Base-by-base conservation (phyloP, 371 early-diverging fungal species). In the Lichtheimia ornata region DNA sequence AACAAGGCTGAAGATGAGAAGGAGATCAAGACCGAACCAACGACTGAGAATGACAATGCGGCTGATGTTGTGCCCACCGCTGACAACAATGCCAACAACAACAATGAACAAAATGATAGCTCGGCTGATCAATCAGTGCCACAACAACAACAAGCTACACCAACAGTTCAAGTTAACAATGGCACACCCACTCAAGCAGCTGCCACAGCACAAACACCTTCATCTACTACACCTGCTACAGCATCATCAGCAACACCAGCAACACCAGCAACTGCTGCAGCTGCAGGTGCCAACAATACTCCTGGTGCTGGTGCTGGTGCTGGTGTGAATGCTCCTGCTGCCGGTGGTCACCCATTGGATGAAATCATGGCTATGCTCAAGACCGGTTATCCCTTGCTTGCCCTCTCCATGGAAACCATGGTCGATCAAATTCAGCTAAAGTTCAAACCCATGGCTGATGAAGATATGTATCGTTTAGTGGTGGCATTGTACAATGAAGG, bases 361-460 rank as follows among this genome's bases (percentile, higher is more conserved):
- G 98, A 98, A 63, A 87, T 98, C 15, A 95, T 95, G 92, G 89
- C 92, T n/a, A 90, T 92, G 72, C 82, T 99, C 15, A 99, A 98
- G 72, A 97, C 98, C 0, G 93, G 95, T 0, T 95, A 91, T 72
- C 98, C 98, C 18, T 84, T 97, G 51, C 74, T 97, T 28, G 93
- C 96, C 1, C 74, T 98, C 30, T 91, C 98, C 2, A 94, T 99
- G 92, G 97, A 98, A 75, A 94, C 94, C 1, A 96, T 97, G 95
- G 91, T 95, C 12, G 98, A 99, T 68, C 97, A 97, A 72, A 94
- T 97, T 18, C 87, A 93, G 53, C 86, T 88, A 59, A 88, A 95
- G 5, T 84, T 98, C 55, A 96, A 96, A 69, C 96, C 97, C 2
- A 86, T 91, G 7, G 86, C 94, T 0, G 97, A 97, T 61, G 97